Percentiles rank a stretch among this genome's conserved stretches.
These are phyloP conservation scores for Hypoxylon sp. DNA, from an alignment of 2,329 filamentous ascomycete genomes.

Conservation along the genomic window DNA sequence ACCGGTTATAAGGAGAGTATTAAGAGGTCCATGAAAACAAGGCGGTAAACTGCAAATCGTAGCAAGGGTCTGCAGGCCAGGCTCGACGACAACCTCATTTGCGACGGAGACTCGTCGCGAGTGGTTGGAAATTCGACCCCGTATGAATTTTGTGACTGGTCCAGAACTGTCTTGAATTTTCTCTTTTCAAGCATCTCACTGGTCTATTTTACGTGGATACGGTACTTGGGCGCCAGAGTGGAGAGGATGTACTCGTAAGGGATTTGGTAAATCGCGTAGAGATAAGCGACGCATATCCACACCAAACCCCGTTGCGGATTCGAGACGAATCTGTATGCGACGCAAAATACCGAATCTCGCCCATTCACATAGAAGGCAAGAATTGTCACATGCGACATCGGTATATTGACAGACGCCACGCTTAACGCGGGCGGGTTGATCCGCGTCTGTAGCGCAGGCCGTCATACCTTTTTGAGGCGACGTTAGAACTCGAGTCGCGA, in stretches of 20 bases:
- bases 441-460: slow-evolving; percentile 23
- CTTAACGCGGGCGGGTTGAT: slow-evolving; percentile 30
- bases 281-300: slow-evolving; percentile 25
- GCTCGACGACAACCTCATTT: slow-evolving; percentile 24
- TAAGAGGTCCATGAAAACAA: slow-evolving; percentile 33
- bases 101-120: slow-evolving; percentile 32
- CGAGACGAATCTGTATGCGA: slow-evolving; percentile 37
- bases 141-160: slow-evolving; percentile 49
- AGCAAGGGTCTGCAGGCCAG: slow-evolving; percentile 27
- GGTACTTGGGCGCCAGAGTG: slow-evolving; percentile 22
- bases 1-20: slow-evolving; percentile 33
- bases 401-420: slow-evolving; percentile 16
- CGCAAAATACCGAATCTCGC: slow-evolving; percentile 18
- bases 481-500: slow-evolving; percentile 21
- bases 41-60: slow-evolving; percentile 35
- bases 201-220: slow-evolving; percentile 36
- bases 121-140: slow-evolving; percentile 45
- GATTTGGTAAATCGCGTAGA: slow-evolving; percentile 26
- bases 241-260: slow-evolving; percentile 25
- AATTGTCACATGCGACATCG: slow-evolving; percentile 40
- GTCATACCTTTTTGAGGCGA: slow-evolving; percentile 18
- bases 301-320: slow-evolving; percentile 32
- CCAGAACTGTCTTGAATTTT: slow-evolving; percentile 42
- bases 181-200: slow-evolving; percentile 34
- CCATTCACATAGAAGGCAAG: slow-evolving; percentile 28